Percentiles rank a stretch among this genome's conserved stretches.
Conservation (phyloP, 768 basidiomycete genomes). For the Tylopilus balloui region DNA sequence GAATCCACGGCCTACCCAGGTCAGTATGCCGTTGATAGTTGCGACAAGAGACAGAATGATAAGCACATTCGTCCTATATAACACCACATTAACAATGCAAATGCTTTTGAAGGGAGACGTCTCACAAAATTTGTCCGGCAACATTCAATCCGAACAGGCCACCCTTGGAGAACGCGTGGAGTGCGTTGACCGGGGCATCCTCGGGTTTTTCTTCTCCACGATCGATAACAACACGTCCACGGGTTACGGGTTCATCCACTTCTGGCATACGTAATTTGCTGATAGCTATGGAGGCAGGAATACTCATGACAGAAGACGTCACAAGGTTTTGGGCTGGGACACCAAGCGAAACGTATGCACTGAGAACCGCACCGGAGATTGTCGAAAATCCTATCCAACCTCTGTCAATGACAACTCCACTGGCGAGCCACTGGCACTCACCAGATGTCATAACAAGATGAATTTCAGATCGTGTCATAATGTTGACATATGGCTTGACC, state of each 20-base stretch:
- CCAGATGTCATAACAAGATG: slow-evolving; percentile 87
- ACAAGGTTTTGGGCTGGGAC: slow-evolving; percentile 77
- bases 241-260: slow-evolving; percentile 79
- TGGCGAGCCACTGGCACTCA: slow-evolving; percentile 12
- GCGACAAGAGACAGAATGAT: slow-evolving; percentile 82
- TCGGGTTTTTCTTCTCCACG: slow-evolving; percentile 60
- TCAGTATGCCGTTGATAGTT: slow-evolving; percentile 77
- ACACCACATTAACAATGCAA: slow-evolving; percentile 6
- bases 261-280: slow-evolving; percentile 86
- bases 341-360: slow-evolving; percentile 76
- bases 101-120: neutral
- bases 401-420: slow-evolving; percentile 3
- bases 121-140: slow-evolving; percentile 82
- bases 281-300: slow-evolving; percentile 91
- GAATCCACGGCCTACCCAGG: slow-evolving; percentile 85
- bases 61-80: slow-evolving; percentile 68
- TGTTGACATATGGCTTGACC: slow-evolving; percentile 77
- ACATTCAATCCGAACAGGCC: slow-evolving; percentile 82
- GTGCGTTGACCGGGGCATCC: slow-evolving; percentile 63
- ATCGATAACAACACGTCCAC: slow-evolving; percentile 74
- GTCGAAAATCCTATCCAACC: slow-evolving; percentile 64
- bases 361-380: slow-evolving; percentile 86
- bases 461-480: slow-evolving; percentile 84
- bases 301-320: slow-evolving; percentile 91
- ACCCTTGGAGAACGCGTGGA: slow-evolving; percentile 86